Evolutionary conservation across 305 asterid species (phyloP).

Genomic region (Nicotiana rustica): DNA sequence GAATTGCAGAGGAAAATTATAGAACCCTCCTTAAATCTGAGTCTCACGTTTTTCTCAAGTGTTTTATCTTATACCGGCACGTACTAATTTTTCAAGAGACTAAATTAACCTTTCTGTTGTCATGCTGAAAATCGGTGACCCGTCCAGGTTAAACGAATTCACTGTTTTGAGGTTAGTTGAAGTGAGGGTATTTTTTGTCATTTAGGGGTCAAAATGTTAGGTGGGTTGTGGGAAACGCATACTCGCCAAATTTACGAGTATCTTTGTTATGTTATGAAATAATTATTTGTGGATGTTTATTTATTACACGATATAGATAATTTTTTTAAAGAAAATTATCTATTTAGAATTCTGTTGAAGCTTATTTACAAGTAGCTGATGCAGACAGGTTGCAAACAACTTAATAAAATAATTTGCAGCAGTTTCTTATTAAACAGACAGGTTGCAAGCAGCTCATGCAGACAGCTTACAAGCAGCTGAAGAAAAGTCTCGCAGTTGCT

Average conservation of each 20-base stretch:
- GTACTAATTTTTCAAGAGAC: neutral
- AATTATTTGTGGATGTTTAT: no score
- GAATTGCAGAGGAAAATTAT: neutral
- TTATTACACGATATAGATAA: no score
- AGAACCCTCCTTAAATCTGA: conserved; percentile 12
- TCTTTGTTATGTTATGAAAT: no score
- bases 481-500: no score
- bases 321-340: no score
- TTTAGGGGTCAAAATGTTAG: neutral
- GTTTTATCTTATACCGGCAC: neutral
- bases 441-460: no score
- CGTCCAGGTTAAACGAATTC: conserved; percentile 31
- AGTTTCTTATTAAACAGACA: no score
- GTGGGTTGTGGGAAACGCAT: conserved; percentile 9
- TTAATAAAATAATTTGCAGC: no score
- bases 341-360: no score
- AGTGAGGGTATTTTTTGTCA: conserved; percentile 1
- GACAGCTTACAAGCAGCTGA: no score
- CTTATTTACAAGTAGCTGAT: no score
- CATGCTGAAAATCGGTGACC: neutral
- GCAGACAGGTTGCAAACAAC: no score
- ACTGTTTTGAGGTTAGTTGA: neutral
- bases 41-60: neutral
- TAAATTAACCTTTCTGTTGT: neutral
- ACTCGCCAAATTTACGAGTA: neutral